Conservation (phyloP, 768 basidiomycete species). For the Xerocomus potaroensis region DNA sequence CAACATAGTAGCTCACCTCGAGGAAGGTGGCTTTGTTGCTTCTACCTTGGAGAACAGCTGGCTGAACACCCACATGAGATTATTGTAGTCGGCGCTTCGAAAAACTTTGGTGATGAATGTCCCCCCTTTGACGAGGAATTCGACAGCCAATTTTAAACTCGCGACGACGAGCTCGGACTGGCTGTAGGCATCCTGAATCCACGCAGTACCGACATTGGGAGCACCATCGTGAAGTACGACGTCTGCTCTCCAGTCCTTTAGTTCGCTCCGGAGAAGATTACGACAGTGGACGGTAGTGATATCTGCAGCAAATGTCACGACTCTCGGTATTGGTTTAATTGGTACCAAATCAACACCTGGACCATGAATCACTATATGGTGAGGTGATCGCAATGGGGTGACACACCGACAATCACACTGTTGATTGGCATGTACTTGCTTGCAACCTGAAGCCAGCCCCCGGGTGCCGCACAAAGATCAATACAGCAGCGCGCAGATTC, state of each 20-base stretch:
- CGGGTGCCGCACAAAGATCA: slow-evolving; percentile 97
- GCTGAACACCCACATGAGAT: slow-evolving; percentile 97
- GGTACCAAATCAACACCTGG: slow-evolving; percentile 92
- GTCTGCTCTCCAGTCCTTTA: slow-evolving; percentile 99
- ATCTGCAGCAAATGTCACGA: slow-evolving; percentile 88
- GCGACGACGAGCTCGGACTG: slow-evolving; percentile 96
- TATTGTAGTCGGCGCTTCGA: slow-evolving; percentile 97
- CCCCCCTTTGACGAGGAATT: slow-evolving; percentile 89
- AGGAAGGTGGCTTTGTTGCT: slow-evolving; percentile 97
- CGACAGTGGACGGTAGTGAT: slow-evolving; percentile 93
- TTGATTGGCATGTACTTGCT: slow-evolving; percentile 96
- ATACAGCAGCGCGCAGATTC: slow-evolving; percentile 89
- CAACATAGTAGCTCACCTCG: slow-evolving; percentile 54
- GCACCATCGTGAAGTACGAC: slow-evolving; percentile 98
- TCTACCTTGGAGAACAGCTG: slow-evolving; percentile 96
- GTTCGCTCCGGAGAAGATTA: slow-evolving; percentile 74
- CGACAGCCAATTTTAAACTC: slow-evolving; percentile 92
- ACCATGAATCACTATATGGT: slow-evolving; percentile 8
- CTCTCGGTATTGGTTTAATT: slow-evolving; percentile 92
- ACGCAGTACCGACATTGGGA: slow-evolving; percentile 98
- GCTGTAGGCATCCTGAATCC: slow-evolving; percentile 97
- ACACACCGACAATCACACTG: slow-evolving; percentile 83
- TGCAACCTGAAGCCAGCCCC: slow-evolving; percentile 98
- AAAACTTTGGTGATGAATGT: slow-evolving; percentile 99
- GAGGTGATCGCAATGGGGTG: not conserved